phyloP scores from a whole-genome alignment of 164 flowering plant species.

The Aristolochia contorta region DNA sequence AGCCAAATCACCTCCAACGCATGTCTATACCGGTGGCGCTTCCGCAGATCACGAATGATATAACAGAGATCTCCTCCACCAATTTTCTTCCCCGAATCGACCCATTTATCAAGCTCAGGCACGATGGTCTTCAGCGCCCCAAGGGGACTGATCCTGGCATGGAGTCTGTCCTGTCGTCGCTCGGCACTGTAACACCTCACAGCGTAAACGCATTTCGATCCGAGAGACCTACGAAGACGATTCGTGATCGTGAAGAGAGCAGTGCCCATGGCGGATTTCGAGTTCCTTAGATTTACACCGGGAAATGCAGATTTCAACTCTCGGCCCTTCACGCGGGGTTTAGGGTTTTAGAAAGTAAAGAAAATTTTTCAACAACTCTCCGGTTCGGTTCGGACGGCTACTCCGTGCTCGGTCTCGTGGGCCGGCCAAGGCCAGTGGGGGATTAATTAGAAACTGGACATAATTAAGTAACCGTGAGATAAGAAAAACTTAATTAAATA shows the following conservation, averaged over 20 bases:
- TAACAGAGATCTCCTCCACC: constrained; percentile 42
- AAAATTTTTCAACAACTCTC: too few species aligned
- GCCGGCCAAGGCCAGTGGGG: too few species aligned
- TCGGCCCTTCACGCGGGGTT: too few species aligned
- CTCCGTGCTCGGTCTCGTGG: too few species aligned
- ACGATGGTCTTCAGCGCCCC: constrained; percentile 37
- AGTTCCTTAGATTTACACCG: too few species aligned
- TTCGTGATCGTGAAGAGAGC: constrained; percentile 6
- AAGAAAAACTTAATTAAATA: too few species aligned
- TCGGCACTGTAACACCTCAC: too few species aligned
- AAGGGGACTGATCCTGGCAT: constrained; percentile 48
- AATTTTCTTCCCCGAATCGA: constrained; percentile 32
- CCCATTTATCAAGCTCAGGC: constrained; percentile 66
- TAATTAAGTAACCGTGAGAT: too few species aligned
- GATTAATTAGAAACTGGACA: too few species aligned
- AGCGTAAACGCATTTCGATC: not conserved
- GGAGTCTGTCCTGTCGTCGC: constrained; percentile 17
- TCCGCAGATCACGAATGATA: constrained; percentile 58
- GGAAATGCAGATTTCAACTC: too few species aligned
- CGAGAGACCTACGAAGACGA: not conserved
- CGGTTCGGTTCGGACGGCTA: too few species aligned
- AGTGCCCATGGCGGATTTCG: not conserved
- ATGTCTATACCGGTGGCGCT: constrained; percentile 53
- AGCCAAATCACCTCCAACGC: constrained; percentile 55
- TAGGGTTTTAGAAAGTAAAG: too few species aligned